Percentiles rank a stretch among this genome's conserved stretches.
phyloP scores from a whole-genome alignment of 306 rosid species.

The Dryas drummondii region DNA sequence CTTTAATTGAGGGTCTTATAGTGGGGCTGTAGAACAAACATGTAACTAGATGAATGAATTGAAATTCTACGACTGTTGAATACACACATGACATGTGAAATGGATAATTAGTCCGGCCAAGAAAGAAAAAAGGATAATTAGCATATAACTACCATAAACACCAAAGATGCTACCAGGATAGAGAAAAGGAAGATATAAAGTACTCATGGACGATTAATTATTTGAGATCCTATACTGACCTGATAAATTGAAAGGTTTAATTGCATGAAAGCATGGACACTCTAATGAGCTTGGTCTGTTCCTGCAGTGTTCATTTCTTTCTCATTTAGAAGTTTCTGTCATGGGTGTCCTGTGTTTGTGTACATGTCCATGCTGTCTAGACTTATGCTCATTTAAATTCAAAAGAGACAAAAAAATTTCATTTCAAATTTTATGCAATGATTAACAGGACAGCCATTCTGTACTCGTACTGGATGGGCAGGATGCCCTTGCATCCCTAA shows the following conservation, averaged over 20 bases:
- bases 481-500: neutral
- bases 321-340: neutral
- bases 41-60: neutral
- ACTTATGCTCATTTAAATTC: neutral
- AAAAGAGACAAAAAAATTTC: neutral
- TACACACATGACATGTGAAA: neutral
- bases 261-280: too few species aligned
- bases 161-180: neutral
- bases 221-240: too few species aligned
- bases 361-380: neutral
- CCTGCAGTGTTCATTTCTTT: neutral
- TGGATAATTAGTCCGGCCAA: neutral
- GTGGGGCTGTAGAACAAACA: neutral
- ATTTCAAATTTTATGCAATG: neutral
- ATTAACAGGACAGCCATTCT: neutral
- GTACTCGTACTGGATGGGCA: neutral
- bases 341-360: neutral
- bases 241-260: too few species aligned
- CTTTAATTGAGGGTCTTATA: too few species aligned
- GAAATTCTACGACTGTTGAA: neutral
- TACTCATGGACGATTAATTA: neutral
- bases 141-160: neutral
- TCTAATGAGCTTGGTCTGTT: neutral
- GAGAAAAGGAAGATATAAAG: neutral
- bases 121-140: neutral